Conservation (phyloP, 148 eudicot species). For the Nepenthes mirabilis region DNA sequence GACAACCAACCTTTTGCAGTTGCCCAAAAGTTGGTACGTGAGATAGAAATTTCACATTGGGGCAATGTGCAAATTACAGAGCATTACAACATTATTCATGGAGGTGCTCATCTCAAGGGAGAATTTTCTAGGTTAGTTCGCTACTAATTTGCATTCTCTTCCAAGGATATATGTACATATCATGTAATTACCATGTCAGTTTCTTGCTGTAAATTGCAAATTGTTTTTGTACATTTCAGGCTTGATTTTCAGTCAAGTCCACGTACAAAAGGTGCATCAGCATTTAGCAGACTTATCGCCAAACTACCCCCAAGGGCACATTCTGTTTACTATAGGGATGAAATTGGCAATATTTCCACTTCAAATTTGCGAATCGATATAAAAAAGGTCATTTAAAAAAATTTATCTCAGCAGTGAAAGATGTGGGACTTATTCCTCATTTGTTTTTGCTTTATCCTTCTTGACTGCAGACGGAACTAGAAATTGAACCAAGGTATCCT, state of each 20-base stretch:
- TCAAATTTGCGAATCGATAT: slow-evolving; percentile 59
- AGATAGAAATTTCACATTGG: slow-evolving; percentile 98
- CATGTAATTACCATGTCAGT: not conserved
- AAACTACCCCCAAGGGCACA: slow-evolving; percentile 75
- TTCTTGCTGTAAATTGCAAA: no score
- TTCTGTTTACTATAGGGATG: slow-evolving; percentile 94
- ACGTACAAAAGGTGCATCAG: slow-evolving; percentile 55
- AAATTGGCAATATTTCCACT: slow-evolving; percentile 95
- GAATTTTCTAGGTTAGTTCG: slow-evolving; percentile 64
- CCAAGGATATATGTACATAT: not conserved
- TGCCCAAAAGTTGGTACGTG: slow-evolving; percentile 86
- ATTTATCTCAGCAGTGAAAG: not conserved
- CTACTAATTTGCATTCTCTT: not conserved
- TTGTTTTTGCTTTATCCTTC: slow-evolving; percentile 10
- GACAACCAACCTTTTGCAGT: slow-evolving; percentile 73
- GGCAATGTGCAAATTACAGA: slow-evolving; percentile 93
- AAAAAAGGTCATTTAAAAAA: slow-evolving; percentile 34
- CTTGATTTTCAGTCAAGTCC: slow-evolving; percentile 73
- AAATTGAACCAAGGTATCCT: slow-evolving; percentile 93
- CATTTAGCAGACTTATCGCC: slow-evolving; percentile 57
- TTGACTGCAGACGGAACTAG: slow-evolving; percentile 66
- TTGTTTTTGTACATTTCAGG: slow-evolving; percentile 26
- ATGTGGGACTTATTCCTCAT: not conserved
- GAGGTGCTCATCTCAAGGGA: slow-evolving; percentile 76
- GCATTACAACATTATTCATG: slow-evolving; percentile 79